These are phyloP conservation scores for Boletales sp. DNA, from an alignment of 768 basidiomycete species.

Conservation along the genomic window DNA sequence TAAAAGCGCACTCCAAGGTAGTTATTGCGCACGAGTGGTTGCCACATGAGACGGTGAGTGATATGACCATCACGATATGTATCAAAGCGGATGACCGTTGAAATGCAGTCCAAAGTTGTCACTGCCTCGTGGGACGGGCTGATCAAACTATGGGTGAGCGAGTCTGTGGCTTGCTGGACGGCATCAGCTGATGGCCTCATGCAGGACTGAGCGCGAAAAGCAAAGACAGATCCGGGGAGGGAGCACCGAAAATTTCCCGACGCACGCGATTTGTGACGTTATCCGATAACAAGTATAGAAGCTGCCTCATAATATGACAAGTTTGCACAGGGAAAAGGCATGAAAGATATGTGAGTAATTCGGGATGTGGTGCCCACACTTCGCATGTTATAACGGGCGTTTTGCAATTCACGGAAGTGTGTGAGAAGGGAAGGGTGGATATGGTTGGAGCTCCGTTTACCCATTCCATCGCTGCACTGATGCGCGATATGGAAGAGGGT, in stretches of 20 bases:
- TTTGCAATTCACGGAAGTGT: not conserved
- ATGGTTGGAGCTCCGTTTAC: not conserved
- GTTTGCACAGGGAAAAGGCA: not conserved
- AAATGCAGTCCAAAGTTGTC: conserved; percentile 83
- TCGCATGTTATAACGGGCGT: conserved; percentile 3
- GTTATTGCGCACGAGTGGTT: conserved; percentile 98
- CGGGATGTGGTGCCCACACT: not conserved
- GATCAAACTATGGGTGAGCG: conserved; percentile 93
- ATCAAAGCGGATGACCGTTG: conserved; percentile 9
- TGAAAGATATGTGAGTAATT: not conserved
- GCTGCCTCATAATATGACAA: not conserved
- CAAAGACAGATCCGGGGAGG: not conserved
- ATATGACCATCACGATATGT: not conserved
- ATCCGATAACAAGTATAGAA: conserved; percentile 6
- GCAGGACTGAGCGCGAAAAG: conserved; percentile 28
- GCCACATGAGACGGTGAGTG: conserved; percentile 90
- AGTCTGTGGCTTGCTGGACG: not conserved
- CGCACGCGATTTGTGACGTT: not conserved
- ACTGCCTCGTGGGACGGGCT: conserved; percentile 98
- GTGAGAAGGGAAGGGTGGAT: conserved; percentile 7
- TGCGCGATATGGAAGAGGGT: not conserved
- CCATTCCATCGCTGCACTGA: not conserved
- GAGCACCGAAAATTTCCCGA: no score
- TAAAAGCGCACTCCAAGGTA: conserved; percentile 92
- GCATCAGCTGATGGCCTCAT: conserved; percentile 4